Base-by-base conservation (phyloP, 2,329 filamentous ascomycete species). In the Sarocladiaceae sp. region DNA sequence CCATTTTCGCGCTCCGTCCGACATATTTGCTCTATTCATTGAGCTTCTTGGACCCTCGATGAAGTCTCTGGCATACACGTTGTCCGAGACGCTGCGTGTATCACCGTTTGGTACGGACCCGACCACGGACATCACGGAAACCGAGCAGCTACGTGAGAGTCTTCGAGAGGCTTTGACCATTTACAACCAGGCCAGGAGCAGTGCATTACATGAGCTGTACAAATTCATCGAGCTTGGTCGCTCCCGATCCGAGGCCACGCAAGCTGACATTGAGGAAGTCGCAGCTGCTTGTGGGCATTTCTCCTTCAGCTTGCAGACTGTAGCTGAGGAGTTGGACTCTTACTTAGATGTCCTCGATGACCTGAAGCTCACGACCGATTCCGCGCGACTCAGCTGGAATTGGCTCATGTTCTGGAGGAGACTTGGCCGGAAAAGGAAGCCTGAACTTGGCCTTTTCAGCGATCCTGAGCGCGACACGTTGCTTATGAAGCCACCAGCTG, bases 211-310 rank as follows among this genome's bases (percentile, higher is more conserved):
- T 53, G 79, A 87, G 53, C 77, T 99, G 1, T 97, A 99, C 67
- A 84, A 81, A 56, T 88, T 82, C 50, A 90, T 91, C 55, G 85
- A 91, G 59, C 76, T 91, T 35, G 82, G 82, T 11, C 82, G 82
- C 53, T 75, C 83, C 3, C 79, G 83, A 37, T 85, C 87, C 0
- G 78, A 90, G 50, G 87, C 87, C 56, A 79, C 93, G 8, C 87
- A 95, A 63, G 94, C 93, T 2, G 94, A 97, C 66, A 91, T 96
- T 53, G 94, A 99, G 66, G 94, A 99, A 68, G 92, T 97, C 11
- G 92, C 93, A 36, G 93, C 94, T n/a, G 95, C 92, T 53, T 99
- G 94, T 63, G 93, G 94, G 0, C 92, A 97, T 68, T 99, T 97
- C 64, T 93, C 89, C 64, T 97, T 94, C 65, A 95, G 88, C 39